Evolutionary conservation across 2,329 filamentous ascomycete species (phyloP).

Genomic region (Graphilbum fragrans): DNA sequence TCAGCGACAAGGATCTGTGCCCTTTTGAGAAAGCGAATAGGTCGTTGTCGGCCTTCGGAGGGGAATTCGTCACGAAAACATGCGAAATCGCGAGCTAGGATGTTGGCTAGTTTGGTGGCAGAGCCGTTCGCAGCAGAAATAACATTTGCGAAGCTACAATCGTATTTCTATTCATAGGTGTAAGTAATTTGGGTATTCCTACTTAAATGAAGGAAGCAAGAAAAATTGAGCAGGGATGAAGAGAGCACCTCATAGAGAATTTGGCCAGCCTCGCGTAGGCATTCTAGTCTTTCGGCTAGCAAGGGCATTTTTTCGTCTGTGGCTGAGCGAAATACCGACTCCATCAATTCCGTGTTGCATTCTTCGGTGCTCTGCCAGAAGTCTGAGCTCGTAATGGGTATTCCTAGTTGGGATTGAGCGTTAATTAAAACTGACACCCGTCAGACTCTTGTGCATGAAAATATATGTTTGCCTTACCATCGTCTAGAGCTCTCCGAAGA

Average conservation of each 20-base stretch:
- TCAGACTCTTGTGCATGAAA: neutral
- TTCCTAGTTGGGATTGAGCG: slow-evolving; percentile 39
- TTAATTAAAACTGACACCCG: neutral
- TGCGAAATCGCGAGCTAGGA: slow-evolving; percentile 67
- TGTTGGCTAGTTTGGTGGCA: slow-evolving; percentile 73
- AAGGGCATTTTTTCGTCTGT: slow-evolving; percentile 83
- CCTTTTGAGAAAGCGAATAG: slow-evolving; percentile 77
- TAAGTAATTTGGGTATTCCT: neutral
- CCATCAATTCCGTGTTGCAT: slow-evolving; percentile 62
- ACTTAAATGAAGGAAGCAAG: neutral
- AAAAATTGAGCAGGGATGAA: neutral
- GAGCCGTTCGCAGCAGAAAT: slow-evolving; percentile 65
- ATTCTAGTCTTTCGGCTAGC: slow-evolving; percentile 62
- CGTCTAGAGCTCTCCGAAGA: slow-evolving; percentile 76
- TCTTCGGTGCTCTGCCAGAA: slow-evolving; percentile 74
- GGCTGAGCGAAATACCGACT: slow-evolving; percentile 71
- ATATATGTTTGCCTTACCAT: slow-evolving; percentile 53
- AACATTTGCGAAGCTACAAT: slow-evolving; percentile 61
- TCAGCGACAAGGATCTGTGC: slow-evolving; percentile 95
- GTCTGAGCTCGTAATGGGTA: slow-evolving; percentile 77
- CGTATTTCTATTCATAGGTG: slow-evolving; percentile 48
- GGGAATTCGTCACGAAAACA: slow-evolving; percentile 75
- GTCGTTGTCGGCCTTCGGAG: slow-evolving; percentile 58
- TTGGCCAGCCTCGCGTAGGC: slow-evolving; percentile 70
- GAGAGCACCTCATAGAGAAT: slow-evolving; percentile 60